Conservation (phyloP, 2,329 filamentous ascomycete species). For the Arachnomyces sp. region DNA sequence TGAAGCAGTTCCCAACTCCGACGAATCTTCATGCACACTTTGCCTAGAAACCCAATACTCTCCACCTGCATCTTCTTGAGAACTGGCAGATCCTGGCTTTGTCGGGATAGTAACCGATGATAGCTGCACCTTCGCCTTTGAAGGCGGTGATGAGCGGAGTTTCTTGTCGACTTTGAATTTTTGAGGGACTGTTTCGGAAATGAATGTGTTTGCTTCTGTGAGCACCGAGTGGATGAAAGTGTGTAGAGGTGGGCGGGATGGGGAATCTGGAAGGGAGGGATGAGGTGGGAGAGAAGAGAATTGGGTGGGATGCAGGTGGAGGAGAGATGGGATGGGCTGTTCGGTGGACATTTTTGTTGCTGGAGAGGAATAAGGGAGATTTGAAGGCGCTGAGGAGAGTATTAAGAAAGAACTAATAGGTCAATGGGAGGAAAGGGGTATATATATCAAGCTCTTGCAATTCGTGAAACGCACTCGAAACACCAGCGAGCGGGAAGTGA, state of each 20-base stretch:
- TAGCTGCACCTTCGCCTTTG: constrained; percentile 24
- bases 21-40: constrained; percentile 27
- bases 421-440: no score
- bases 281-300: constrained; percentile 25
- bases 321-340: background rate
- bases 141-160: constrained; percentile 21
- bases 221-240: constrained; percentile 19
- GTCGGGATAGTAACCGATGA: constrained; percentile 8
- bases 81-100: no score
- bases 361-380: no score
- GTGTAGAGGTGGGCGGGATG: constrained; percentile 10
- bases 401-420: no score
- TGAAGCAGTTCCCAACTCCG: constrained; percentile 19
- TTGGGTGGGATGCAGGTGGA: constrained; percentile 15
- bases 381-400: no score
- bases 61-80: constrained; percentile 4
- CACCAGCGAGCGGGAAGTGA: no score
- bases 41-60: constrained; percentile 37
- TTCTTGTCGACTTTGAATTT: constrained; percentile 22
- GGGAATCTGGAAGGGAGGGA: constrained; percentile 15
- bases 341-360: constrained; percentile 1
- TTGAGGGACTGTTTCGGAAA: constrained; percentile 19
- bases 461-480: no score
- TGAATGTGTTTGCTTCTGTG: constrained; percentile 21
- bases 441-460: no score